Base-by-base conservation (phyloP, 768 basidiomycete species). In the Serendipita sp. region DNA sequence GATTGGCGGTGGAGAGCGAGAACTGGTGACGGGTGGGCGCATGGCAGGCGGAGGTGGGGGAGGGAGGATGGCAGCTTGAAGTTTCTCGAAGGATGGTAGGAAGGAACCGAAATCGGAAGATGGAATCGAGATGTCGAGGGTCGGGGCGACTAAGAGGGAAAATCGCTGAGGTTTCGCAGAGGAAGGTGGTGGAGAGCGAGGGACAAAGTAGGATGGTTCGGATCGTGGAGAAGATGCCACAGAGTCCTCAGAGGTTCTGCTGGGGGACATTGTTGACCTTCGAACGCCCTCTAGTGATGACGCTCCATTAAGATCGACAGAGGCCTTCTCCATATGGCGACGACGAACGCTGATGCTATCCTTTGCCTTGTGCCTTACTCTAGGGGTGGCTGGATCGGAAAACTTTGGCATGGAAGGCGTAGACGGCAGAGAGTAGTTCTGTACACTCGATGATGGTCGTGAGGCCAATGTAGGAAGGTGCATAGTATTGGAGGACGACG, bases 291-390 rank as follows among this genome's bases (percentile, higher is more conserved):
- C 18, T n/a, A 32, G 8, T 8, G n/a, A 5, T 5, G 37, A 60
- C 16, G 56, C 16, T 8, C 34, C 56, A 10, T 24, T 28, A 11
- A 60, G 37, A 38, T 60, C 56, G n/a, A 37, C 18, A 18, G 56
- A 60, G n/a, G 28, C 28, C 34, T 35, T 28, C 30, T 60, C 56
- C 30, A 34, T 60, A 24, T 38, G 18, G 10, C 56, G 56, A 18
- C 56, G 56, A 8, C 56, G 56, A n/a, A 60, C 10, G 56, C 37
- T 32, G 28, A 60, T 60, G 56, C 56, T 60, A 38, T 60, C 56
- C 37, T 38, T 60, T 18, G 56, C 56, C 56, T 60, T 60, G 30
- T 60, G 56, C 28, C 56, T 24, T 34, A 30, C 16, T 60, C 56
- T 10, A 5, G 56, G 56, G 10, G 56, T 60, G 8, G 56, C 37